Base-by-base conservation (phyloP, 2,329 filamentous ascomycete genomes). In the Botrytis fragariae region DNA sequence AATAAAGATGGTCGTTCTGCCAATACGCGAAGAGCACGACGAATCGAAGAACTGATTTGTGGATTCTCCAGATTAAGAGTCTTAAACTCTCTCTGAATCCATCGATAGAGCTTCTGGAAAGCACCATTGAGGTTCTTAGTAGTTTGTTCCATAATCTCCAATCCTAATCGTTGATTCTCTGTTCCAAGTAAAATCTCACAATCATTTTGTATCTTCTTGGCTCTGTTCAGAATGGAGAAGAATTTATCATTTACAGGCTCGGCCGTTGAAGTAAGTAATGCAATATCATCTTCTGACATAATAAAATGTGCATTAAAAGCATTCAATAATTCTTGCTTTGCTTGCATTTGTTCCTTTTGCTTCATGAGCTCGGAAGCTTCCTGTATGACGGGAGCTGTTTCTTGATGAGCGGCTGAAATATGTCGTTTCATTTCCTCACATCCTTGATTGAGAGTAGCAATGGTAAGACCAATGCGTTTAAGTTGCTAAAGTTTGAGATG, bases 31-130 rank as follows among this genome's bases (percentile, higher is more conserved):
- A 99, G 86, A 35, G 94, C 94, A 72, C 91, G 89, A 69, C 95
- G 89, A 75, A 99, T 95, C 0, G 93, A 91, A 32, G 91, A 88
- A 80, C 92, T 95, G 81, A 98, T 95, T 79, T 97, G 95, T 0
- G 95, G 95, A 77, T 97, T 97, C 80, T 99, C 96, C 14, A 98
- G 87, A 81, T 98, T 97, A 69, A 98, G 84, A 0, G 91, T 91
- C 81, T 95, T 97, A 83, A 99, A 97, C 79, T 98, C 94, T 74
- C 92, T 91, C 81, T 98, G 95, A 32, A 97, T 91, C 95, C 95
- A 99, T 78, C 93, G 91, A 83, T 97, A 98, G 4, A 99, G 87
- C 81, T 98, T 99, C 81, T 99, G 95, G 78, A 96, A 99, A 8
- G 93, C 95, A 25, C 91, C 87, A 79, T 97, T 96, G 68, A 99